Conservation (phyloP, 805 yeast species). For the Metschnikowia baotianmanensis region DNA sequence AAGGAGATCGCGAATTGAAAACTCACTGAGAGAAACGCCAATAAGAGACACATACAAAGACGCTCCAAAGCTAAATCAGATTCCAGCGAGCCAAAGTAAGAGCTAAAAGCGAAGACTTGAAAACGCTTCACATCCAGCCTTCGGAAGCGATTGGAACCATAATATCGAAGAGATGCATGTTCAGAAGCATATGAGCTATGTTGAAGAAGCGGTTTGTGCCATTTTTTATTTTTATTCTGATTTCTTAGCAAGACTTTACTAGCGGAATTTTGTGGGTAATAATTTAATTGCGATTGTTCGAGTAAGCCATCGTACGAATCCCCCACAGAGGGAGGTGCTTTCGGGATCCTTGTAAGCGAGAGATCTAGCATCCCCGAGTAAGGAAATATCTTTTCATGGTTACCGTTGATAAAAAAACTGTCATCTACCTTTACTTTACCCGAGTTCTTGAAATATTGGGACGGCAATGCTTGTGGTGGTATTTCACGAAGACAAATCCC, state of each 20-base stretch:
- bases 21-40: not conserved
- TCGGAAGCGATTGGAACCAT: constrained; percentile 6
- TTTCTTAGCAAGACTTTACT: not conserved
- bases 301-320: no score
- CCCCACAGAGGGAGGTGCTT: no score
- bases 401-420: no score
- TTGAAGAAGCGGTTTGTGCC: not conserved
- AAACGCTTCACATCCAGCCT: constrained; percentile 1
- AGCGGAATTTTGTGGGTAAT: not conserved
- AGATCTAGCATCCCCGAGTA: constrained; percentile 5
- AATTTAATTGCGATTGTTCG: not conserved
- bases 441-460: no score
- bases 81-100: not conserved
- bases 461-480: no score
- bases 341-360: not conserved
- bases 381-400: constrained; percentile 5
- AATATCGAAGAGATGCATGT: constrained; percentile 3
- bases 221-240: not conserved
- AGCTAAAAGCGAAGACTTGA: not conserved
- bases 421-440: no score
- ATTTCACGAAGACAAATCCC: no score
- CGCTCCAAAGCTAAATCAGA: not conserved
- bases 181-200: not conserved
- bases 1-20: not conserved
- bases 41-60: not conserved